These are phyloP conservation scores for Colletotrichum endophyticum DNA, from an alignment of 2,329 filamentous ascomycete genomes.

Conservation along the genomic window DNA sequence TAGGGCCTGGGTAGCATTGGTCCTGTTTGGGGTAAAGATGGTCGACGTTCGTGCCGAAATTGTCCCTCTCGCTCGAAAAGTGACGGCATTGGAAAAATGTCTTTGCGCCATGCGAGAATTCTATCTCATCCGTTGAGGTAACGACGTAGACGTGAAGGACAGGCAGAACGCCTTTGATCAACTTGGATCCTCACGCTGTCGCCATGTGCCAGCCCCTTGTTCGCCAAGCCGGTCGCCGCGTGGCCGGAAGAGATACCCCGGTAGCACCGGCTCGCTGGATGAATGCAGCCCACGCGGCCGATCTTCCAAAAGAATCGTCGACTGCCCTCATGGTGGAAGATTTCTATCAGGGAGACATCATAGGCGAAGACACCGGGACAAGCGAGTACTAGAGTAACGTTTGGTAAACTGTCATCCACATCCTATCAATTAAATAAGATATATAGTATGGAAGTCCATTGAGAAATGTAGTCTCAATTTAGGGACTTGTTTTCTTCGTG, in stretches of 20 bases:
- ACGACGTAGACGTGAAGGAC: neutral
- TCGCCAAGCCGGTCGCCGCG: neutral
- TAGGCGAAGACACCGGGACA: neutral
- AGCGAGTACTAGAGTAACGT: neutral
- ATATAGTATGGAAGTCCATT: neutral
- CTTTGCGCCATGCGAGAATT: neutral
- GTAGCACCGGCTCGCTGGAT: neutral
- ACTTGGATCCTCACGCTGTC: neutral
- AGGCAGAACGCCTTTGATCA: fast-evolving
- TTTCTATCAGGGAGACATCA: neutral
- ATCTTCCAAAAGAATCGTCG: neutral
- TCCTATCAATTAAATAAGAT: neutral
- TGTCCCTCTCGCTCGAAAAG: neutral
- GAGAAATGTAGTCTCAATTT: neutral
- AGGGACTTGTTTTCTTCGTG: neutral
- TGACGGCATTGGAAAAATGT: neutral
- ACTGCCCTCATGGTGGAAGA: neutral
- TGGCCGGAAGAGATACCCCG: neutral
- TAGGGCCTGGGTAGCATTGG: neutral
- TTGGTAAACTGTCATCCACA: neutral
- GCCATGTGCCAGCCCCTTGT: neutral
- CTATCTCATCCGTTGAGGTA: neutral
- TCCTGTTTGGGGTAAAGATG: neutral
- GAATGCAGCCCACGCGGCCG: neutral
- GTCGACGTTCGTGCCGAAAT: neutral